phyloP scores from a whole-genome alignment of 2,329 filamentous ascomycete genomes.

The Colletotrichum ledebouriae region DNA sequence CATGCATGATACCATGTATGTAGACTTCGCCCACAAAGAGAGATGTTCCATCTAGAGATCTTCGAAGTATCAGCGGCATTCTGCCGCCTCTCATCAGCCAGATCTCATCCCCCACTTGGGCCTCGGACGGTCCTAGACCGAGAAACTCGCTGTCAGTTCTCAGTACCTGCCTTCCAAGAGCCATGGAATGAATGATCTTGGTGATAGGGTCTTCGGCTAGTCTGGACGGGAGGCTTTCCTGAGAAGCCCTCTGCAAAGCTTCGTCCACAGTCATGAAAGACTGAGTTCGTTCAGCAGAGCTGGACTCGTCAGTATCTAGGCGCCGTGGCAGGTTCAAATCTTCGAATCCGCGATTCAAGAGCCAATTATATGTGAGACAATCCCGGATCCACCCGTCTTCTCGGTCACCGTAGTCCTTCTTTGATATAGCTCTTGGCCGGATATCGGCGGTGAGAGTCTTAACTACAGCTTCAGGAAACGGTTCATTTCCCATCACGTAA shows the following conservation, averaged over 20 bases:
- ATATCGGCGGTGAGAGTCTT: constrained; percentile 20
- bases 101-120: constrained; percentile 12
- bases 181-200: constrained; percentile 13
- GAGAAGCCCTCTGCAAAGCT: neutral
- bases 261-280: neutral
- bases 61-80: constrained; percentile 27
- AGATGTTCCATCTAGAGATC: neutral
- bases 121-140: constrained; percentile 3
- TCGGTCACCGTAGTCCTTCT: neutral
- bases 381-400: constrained; percentile 8
- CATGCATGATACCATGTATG: constrained; percentile 31
- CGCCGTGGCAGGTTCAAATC: neutral
- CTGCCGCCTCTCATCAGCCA: constrained; percentile 27
- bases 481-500: neutral
- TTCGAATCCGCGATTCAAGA: neutral
- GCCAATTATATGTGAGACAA: constrained; percentile 18
- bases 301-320: no score
- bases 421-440: neutral
- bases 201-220: constrained; percentile 14
- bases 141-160: neutral
- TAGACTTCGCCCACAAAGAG: constrained; percentile 17
- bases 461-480: neutral
- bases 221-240: neutral
- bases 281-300: no score
- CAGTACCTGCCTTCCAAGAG: neutral